Conservation (phyloP, 2,329 filamentous ascomycete genomes). For the Xylaria sp. region DNA sequence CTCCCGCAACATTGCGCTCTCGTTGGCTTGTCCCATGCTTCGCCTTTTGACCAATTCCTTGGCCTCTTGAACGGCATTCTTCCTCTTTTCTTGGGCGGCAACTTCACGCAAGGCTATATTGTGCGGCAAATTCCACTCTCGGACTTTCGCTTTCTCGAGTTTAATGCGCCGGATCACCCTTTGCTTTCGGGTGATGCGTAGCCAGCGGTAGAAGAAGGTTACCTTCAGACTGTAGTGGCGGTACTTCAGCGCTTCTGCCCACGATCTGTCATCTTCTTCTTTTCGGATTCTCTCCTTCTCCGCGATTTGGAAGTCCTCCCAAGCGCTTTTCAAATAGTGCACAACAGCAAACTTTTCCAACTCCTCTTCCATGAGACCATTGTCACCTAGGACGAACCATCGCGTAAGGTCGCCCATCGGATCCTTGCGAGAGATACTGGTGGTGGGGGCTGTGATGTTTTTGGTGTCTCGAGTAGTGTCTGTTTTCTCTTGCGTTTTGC, state of each 20-base stretch:
- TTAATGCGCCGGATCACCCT: constrained; percentile 47
- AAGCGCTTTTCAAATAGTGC: constrained; percentile 40
- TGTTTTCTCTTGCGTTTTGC: background rate
- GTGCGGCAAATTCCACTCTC: constrained; percentile 37
- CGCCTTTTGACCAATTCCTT: constrained; percentile 25
- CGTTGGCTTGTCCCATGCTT: constrained; percentile 19
- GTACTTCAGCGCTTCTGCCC: constrained; percentile 44
- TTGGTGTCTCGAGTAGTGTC: background rate
- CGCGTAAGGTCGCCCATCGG: constrained; percentile 45
- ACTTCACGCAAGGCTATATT: constrained; percentile 27
- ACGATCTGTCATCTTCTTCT: constrained; percentile 46
- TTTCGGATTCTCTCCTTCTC: constrained; percentile 38
- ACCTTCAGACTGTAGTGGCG: constrained; percentile 45
- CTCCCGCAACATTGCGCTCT: constrained; percentile 19
- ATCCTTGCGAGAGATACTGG: constrained; percentile 32
- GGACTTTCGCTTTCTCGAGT: constrained; percentile 47
- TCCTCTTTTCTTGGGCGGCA: constrained; percentile 20
- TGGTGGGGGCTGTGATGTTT: background rate
- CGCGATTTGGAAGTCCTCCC: constrained; percentile 37
- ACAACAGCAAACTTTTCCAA: constrained; percentile 44
- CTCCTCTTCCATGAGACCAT: constrained; percentile 45
- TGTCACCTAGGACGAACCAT: constrained; percentile 52
- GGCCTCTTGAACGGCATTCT: constrained; percentile 21
- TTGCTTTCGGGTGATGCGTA: constrained; percentile 42
- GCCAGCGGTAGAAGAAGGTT: constrained; percentile 55